A percentile compares a stretch with the other conserved stretches of the same genome.
phyloP scores from a whole-genome alignment of 768 basidiomycete species.

The Inosperma sp. region DNA sequence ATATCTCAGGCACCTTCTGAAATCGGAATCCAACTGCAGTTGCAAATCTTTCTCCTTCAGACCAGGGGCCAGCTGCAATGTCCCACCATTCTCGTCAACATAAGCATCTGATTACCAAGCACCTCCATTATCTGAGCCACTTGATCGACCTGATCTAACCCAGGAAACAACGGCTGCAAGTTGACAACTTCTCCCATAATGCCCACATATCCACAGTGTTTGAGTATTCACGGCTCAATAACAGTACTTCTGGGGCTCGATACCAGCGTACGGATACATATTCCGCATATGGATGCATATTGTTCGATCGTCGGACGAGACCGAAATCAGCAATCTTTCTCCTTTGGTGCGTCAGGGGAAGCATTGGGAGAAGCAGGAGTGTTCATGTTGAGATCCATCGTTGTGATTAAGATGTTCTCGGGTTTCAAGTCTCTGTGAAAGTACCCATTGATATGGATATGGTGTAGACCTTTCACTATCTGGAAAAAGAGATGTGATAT shows the following conservation, averaged over 20 bases:
- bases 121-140: constrained; percentile 76
- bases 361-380: too few relatives aligned
- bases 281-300: constrained; percentile 88
- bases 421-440: constrained; percentile 99
- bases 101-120: constrained; percentile 87
- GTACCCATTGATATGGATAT: constrained; percentile 84
- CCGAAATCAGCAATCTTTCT: constrained; percentile 97
- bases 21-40: too few relatives aligned
- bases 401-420: constrained; percentile 94
- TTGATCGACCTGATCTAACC: constrained; percentile 82
- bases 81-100: too few relatives aligned
- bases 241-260: constrained; percentile 88
- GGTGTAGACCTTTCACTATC: constrained; percentile 77
- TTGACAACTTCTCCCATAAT: constrained; percentile 87
- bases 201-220: constrained; percentile 98
- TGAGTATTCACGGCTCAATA: constrained; percentile 80
- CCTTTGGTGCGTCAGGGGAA: constrained; percentile 83
- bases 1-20: too few relatives aligned
- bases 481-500: constrained; percentile 89
- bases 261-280: constrained; percentile 97
- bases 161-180: constrained; percentile 89
- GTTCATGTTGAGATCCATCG: constrained; percentile 84
- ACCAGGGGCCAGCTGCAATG: too few relatives aligned
- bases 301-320: constrained; percentile 74
- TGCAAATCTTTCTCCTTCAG: too few relatives aligned